phyloP scores from a whole-genome alignment of 371 early-diverging fungal species.

The Syncephalastrum monosporum region DNA sequence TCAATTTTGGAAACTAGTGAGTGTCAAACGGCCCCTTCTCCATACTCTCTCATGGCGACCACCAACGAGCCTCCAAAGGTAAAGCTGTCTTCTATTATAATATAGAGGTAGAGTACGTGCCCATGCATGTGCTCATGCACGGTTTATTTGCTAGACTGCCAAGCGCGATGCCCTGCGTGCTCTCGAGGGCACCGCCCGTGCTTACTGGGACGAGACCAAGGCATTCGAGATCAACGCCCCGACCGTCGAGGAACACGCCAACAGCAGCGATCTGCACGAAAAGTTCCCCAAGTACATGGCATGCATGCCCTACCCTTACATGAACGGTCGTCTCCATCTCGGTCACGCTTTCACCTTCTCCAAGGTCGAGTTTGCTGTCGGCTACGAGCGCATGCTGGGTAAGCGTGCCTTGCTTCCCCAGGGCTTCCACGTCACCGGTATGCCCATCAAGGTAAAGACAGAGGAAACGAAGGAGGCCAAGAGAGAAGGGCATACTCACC shows the following conservation, averaged over 20 bases:
- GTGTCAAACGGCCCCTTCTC: slow-evolving; percentile 3
- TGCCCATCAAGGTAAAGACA: slow-evolving; percentile 96
- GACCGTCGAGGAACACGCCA: slow-evolving; percentile 59
- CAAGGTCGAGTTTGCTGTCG: slow-evolving; percentile 96
- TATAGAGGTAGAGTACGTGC: too few relatives aligned
- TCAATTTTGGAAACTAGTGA: too few relatives aligned
- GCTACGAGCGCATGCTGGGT: slow-evolving; percentile 95
- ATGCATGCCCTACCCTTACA: slow-evolving; percentile 99
- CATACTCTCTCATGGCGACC: slow-evolving; percentile 9
- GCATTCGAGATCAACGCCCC: slow-evolving; percentile 91
- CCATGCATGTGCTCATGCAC: neutral
- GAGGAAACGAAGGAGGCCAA: slow-evolving; percentile 2
- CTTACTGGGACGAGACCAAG: slow-evolving; percentile 76
- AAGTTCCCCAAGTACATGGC: slow-evolving; percentile 92
- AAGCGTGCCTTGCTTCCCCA: slow-evolving; percentile 97
- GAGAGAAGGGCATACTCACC: neutral
- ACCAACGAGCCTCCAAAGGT: slow-evolving; percentile 15
- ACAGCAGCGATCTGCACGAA: slow-evolving; percentile 56
- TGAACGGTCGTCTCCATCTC: slow-evolving; percentile 99
- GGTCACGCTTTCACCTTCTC: slow-evolving; percentile 99
- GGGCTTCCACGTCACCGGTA: slow-evolving; percentile 99
- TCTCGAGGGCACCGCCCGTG: slow-evolving; percentile 78
- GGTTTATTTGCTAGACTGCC: slow-evolving; percentile 47
- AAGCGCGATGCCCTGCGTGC: slow-evolving; percentile 84
- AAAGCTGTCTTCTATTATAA: neutral